A percentile compares a stretch with the other conserved stretches of the same genome.
Evolutionary conservation across 495 filamentous ascomycete species (phyloP).

Genomic region (Daldinia childiae): DNA sequence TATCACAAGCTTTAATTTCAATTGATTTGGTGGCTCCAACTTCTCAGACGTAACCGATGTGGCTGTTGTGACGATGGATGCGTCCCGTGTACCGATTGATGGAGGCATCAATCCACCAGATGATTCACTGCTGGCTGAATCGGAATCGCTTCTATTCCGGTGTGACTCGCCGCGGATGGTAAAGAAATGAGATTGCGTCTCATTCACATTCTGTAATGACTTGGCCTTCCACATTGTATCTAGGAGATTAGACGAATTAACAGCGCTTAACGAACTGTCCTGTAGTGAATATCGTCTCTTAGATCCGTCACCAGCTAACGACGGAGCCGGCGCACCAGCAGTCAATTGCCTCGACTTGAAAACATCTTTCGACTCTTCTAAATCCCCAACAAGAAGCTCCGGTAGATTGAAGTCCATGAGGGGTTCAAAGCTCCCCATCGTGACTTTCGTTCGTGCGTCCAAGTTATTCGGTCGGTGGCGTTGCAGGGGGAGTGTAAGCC

Average conservation of each 20-base stretch:
- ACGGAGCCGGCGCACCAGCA: conserved; percentile 49
- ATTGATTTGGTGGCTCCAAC: conserved; percentile 20
- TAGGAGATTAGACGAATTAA: conserved; percentile 21
- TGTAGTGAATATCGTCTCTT: conserved; percentile 40
- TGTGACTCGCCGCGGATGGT: conserved; percentile 19
- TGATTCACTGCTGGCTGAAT: conserved; percentile 38
- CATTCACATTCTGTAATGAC: conserved; percentile 41
- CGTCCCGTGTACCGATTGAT: conserved; percentile 35
- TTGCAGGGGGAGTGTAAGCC: conserved; percentile 33
- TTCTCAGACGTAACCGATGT: conserved; percentile 33
- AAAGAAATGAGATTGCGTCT: conserved; percentile 36
- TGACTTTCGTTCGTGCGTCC: conserved; percentile 27
- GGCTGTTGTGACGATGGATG: conserved; percentile 32
- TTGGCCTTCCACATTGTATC: conserved; percentile 31
- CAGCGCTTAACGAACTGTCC: conserved; percentile 34
- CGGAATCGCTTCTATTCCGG: conserved; percentile 33
- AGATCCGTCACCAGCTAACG: conserved; percentile 40
- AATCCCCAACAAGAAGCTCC: conserved; percentile 56
- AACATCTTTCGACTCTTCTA: conserved; percentile 50
- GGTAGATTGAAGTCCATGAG: conserved; percentile 52
- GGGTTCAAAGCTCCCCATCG: conserved; percentile 40
- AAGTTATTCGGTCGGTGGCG: conserved; percentile 35
- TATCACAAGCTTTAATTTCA: conserved; percentile 32
- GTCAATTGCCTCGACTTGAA: conserved; percentile 56
- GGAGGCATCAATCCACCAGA: conserved; percentile 35